Conservation (phyloP, 108 stramenopile genomes). For the Pelagomonas calceolata region DNA sequence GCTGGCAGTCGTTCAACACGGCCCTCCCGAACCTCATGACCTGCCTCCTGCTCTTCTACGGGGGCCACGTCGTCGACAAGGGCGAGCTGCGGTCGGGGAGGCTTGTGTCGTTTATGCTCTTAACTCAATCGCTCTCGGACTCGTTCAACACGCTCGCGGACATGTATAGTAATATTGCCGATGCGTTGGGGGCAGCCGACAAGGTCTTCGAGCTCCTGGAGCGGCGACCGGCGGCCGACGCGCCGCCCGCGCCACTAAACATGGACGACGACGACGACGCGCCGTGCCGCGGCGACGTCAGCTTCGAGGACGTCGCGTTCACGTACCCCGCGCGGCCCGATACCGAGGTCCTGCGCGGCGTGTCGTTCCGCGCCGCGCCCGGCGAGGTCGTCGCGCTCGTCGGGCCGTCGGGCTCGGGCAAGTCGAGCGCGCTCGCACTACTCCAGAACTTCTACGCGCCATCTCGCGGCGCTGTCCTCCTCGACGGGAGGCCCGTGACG, state of each 20-base stretch:
- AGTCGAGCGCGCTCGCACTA: conserved; percentile 50
- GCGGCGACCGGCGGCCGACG: conserved; percentile 28
- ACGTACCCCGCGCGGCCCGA: conserved; percentile 79
- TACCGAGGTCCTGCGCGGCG: conserved; percentile 44
- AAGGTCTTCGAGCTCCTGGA: conserved; percentile 63
- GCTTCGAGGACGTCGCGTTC: conserved; percentile 64
- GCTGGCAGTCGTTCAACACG: conserved; percentile 49
- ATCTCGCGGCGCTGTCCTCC: conserved; percentile 29
- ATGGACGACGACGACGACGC: conserved; percentile 14
- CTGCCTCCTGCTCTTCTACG: conserved; percentile 64
- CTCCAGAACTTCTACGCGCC: conserved; percentile 71
- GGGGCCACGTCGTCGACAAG: conserved; percentile 45
- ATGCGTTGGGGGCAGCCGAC: conserved; percentile 61
- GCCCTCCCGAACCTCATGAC: conserved; percentile 61
- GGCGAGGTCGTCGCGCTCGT: conserved; percentile 71
- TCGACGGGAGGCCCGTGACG: conserved; percentile 39
- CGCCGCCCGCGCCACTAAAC: conserved; percentile 11
- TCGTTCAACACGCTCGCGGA: conserved; percentile 46
- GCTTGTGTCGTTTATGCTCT: conserved; percentile 56
- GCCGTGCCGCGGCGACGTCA: conserved; percentile 34
- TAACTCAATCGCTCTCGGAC: conserved; percentile 41
- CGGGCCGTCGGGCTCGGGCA: conserved; percentile 70
- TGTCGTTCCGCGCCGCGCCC: conserved; percentile 55
- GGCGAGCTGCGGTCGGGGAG: conserved; percentile 40
- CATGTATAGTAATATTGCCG: conserved; percentile 47